Evolutionary conservation across 2,329 filamentous ascomycete genomes (phyloP), one percentile per base, ranked within the genome.

Genomic region (Colletotrichum acutatum): DNA sequence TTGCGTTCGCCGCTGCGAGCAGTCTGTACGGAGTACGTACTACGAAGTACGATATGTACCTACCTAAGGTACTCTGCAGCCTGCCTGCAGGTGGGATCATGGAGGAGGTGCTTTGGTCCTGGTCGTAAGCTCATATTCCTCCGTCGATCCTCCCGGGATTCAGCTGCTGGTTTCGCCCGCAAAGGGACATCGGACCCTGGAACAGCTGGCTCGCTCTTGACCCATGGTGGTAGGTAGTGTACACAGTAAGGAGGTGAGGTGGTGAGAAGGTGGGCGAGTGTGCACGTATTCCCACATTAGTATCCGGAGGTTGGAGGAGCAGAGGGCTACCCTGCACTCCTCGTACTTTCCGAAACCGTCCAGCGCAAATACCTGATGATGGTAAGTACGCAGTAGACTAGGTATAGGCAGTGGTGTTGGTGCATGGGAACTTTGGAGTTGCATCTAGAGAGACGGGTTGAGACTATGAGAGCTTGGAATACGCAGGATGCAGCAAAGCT

Each of bases 111-210:
- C 42, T n/a, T 49, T 49, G 42, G 42, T n/a, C 37, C 16, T 42
- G 22, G 24, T 56, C 53, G 53, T 22, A 56, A 14, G 26, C 24
- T 49, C 19, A 8, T 61, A 19, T 61, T 46, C 59, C 24, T 52
- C 37, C 42, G 59, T 62, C 37, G 59, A 62, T 62, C 24, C 59
- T 42, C 59, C 59, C 37, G 26, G 59, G 59, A n/a, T 22, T 62
- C 24, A 16, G 24, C 59, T 14, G 28, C 16, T 37, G 61, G 61
- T 37, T 26, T 64, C 61, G 49, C 28, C n/a, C 49, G n/a, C 19
- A 9, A 26, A 22, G 28, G 22, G 30, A n/a, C 24, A 46, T 11
- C 11, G 34, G 58, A 61, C 58, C 22, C 34, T 61, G 37, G 58
- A 22, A 26, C 34, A 34, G 56, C 56, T 58, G 56, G 30, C 56